Base-by-base conservation (phyloP, 1,139 yeast species). In the Blastobotrys apis region DNA sequence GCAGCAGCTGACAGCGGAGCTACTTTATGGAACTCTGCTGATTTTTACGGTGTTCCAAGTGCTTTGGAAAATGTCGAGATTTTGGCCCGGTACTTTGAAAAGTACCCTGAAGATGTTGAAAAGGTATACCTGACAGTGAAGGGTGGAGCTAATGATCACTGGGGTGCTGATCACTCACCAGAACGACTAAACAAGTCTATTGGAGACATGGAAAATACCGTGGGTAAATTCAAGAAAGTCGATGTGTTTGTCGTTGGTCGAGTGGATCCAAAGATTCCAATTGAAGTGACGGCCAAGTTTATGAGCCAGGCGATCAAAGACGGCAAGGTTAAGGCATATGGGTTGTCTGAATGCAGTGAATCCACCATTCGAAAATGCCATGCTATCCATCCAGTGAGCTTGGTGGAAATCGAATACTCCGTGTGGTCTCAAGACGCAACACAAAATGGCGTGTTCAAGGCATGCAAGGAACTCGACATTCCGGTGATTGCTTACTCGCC, bases 401-500 rank as follows among this genome's bases (percentile, higher is more conserved):
- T 78, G 54, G 85, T 82, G 43, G 96, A 87, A 64, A 72, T 83
- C 41, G 95, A 87, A 64, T 72, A 81, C 17, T 84, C 94, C 2
- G 57, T 86, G 51, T 75, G 81, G 64, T 65, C 80, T n/a, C 73
- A 75, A 39, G 84, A 81, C 33, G 73, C 81, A 27, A 58, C 78
- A 33, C 51, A 64, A 8, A 77, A 82, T 56, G 94, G 90, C 1
- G 73, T 82, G 17, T 74, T 81, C 50, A 73, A 71, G 13, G 63
- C 69, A 3, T 73, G 78, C 49, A 68, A 64, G n/a, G 81, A 80
- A 48, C 68, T 75, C 32, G 69, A 68, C n/a, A 73, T 86, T 46
- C 83, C 92, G 6, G 68, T 85, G 31, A 67, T 84, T 50, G 86
- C 90, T 22, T 86, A 87, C 65, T 82, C 94, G 22, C 95, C 95